Conservation (phyloP, 2,329 filamentous ascomycete species). For the Sclerotinia borealis region DNA sequence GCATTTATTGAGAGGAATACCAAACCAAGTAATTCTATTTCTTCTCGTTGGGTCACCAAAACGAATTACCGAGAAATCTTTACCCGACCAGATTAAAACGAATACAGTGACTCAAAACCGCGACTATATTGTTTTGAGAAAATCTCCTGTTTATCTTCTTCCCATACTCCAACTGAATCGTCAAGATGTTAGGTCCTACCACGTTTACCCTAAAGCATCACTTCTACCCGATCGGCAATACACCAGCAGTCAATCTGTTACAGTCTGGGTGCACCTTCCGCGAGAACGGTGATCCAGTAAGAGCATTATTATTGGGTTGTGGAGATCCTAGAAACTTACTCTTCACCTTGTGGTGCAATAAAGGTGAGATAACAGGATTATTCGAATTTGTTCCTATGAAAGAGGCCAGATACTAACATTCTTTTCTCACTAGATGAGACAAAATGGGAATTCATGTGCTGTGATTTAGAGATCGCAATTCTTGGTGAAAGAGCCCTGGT, state of each 20-base stretch:
- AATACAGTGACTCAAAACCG: not conserved
- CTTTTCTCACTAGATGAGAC: not conserved
- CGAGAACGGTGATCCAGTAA: not conserved
- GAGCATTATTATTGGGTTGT: constrained; percentile 15
- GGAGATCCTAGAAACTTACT: constrained; percentile 17
- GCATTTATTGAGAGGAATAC: not conserved
- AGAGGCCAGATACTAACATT: accelerated
- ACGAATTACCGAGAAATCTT: too few relatives aligned
- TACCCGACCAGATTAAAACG: too few relatives aligned
- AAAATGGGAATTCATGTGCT: not conserved
- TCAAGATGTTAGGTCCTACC: constrained; percentile 1
- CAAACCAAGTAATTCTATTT: not conserved
- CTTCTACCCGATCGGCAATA: constrained; percentile 16
- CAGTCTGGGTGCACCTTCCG: not conserved
- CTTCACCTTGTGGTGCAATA: constrained; percentile 11
- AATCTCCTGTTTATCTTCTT: not conserved
- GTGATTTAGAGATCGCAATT: not conserved
- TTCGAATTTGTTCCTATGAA: too few relatives aligned
- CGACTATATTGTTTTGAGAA: not conserved
- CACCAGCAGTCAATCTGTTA: constrained; percentile 12
- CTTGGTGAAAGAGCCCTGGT: not conserved
- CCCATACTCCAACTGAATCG: not conserved
- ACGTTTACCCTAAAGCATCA: not conserved
- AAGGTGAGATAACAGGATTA: not conserved
- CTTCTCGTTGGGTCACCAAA: not conserved